Conservation (phyloP, 768 basidiomycete genomes). For the Chlorophyllum brunneum region DNA sequence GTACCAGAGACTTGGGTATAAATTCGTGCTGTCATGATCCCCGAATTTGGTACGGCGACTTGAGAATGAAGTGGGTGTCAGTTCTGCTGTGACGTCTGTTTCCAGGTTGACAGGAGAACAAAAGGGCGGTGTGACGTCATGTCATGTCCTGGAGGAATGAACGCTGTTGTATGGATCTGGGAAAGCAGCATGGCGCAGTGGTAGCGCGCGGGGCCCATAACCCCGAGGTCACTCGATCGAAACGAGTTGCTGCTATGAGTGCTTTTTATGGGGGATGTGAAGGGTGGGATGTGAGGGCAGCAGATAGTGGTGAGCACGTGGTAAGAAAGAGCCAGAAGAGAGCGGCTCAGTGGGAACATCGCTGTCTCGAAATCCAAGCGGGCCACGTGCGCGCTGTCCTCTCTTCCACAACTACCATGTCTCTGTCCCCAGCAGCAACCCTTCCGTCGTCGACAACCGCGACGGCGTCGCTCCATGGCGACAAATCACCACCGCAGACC, state of each 20-base stretch:
- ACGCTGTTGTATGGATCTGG: too few species aligned
- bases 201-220: constrained; percentile 59
- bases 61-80: too few species aligned
- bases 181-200: constrained; percentile 57
- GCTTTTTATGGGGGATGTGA: not conserved
- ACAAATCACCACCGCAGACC: not conserved
- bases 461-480: not conserved
- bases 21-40: too few species aligned
- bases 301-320: too few species aligned
- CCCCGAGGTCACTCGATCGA: constrained; percentile 65
- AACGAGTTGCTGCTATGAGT: constrained; percentile 54
- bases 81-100: too few species aligned
- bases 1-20: too few species aligned
- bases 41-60: too few species aligned
- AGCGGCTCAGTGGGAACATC: too few species aligned
- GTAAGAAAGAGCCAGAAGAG: not conserved
- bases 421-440: not conserved
- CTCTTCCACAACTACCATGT: constrained; percentile 10
- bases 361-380: not conserved
- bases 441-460: not conserved
- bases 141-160: too few species aligned
- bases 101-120: not conserved
- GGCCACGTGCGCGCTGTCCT: not conserved
- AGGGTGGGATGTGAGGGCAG: too few species aligned
- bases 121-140: not conserved